Conservation (phyloP, 2,329 filamentous ascomycete species). For the Ceratocystis diversiconidia region DNA sequence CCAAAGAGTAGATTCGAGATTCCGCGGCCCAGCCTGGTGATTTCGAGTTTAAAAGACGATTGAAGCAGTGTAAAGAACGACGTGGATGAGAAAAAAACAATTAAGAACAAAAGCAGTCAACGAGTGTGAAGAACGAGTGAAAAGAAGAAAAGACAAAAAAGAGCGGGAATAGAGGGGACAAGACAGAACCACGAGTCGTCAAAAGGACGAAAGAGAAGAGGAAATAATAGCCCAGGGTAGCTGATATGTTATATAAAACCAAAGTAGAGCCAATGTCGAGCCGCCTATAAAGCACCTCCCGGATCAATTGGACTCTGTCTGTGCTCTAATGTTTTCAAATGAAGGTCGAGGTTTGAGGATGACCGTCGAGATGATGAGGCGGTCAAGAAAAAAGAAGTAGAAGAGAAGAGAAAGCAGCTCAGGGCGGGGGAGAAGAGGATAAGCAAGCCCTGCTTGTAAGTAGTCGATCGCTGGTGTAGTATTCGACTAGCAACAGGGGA, state of each 20-base stretch:
- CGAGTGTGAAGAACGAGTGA: neutral
- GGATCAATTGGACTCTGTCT: neutral
- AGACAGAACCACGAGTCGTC: neutral
- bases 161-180: neutral
- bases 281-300: neutral
- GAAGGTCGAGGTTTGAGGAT: neutral
- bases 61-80: neutral
- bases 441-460: neutral
- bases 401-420: neutral
- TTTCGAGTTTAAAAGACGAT: neutral
- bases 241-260: conserved; percentile 4
- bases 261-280: neutral
- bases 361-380: conserved; percentile 1
- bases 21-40: conserved; percentile 4
- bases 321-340: neutral
- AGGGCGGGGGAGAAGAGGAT: neutral
- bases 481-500: neutral
- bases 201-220: neutral
- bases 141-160: neutral
- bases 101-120: neutral
- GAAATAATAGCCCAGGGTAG: neutral
- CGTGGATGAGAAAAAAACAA: neutral
- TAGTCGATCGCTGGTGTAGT: neutral
- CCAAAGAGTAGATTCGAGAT: neutral
- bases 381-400: neutral